Conservation (phyloP, 1,139 yeast species). For the Barnettozyma hawaiiensis region DNA sequence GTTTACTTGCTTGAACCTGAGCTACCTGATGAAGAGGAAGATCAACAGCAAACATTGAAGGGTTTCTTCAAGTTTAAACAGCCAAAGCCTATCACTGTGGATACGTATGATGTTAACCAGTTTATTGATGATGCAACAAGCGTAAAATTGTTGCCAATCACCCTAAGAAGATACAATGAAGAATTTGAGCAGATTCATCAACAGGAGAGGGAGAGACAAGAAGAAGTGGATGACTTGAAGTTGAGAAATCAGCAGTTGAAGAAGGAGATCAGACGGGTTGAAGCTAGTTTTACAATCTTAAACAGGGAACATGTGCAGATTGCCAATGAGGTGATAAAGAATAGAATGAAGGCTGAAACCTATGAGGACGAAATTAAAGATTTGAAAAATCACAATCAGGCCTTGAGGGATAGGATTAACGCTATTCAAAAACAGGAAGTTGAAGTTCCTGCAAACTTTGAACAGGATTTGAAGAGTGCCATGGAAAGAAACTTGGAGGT, state of each 20-base stretch:
- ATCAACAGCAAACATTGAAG: constrained; percentile 10
- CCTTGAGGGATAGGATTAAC: constrained; percentile 29
- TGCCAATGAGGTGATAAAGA: constrained; percentile 67
- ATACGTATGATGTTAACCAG: constrained; percentile 57
- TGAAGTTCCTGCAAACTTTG: constrained; percentile 34
- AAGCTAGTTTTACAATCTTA: constrained; percentile 59
- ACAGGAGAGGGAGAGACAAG: constrained; percentile 59
- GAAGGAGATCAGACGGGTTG: constrained; percentile 68
- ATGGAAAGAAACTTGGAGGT: constrained; percentile 56
- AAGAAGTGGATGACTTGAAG: constrained; percentile 62
- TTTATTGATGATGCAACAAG: constrained; percentile 77
- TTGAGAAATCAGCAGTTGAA: constrained; percentile 67
- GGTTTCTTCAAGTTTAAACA: constrained; percentile 15
- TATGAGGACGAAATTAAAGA: constrained; percentile 59
- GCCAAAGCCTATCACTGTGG: constrained; percentile 24
- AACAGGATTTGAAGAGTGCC: constrained; percentile 42
- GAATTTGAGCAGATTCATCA: constrained; percentile 74
- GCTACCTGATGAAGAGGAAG: constrained; percentile 17
- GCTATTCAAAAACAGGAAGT: constrained; percentile 29
- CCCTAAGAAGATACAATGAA: constrained; percentile 58
- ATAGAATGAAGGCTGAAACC: constrained; percentile 58
- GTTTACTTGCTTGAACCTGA: constrained; percentile 48
- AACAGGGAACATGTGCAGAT: constrained; percentile 78
- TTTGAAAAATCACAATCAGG: constrained; percentile 45
- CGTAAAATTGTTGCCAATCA: constrained; percentile 65